Base-by-base conservation (phyloP, 78 protist genomes). In the Cavenderia fasciculata region DNA sequence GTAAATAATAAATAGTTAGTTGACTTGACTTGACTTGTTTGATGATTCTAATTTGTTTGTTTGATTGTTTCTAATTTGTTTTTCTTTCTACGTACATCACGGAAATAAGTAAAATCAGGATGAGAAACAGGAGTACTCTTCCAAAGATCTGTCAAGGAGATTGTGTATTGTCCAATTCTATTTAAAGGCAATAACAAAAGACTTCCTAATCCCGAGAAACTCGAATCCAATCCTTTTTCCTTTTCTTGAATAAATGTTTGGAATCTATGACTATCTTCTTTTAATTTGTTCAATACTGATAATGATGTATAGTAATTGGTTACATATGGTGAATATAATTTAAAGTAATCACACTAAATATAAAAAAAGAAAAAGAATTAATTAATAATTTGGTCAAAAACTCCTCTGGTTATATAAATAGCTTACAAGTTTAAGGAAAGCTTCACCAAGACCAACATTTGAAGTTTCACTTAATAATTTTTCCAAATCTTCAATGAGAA, bases 161-260 rank as follows among this genome's bases (percentile, higher is more conserved):
- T 18, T 25, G 88, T 79, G n/a, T 66, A 79, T 44, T 63, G 71
- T 41, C 76, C 76, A 52, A 79, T 79, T 43, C 88, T 63, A 12
- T 74, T 27, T 7, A 79, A 59, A 51, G 88, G 88, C 29, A 79
- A 79, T 4, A 79, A 65, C 10, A 79, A 54, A 23, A 79, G 18
- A 36, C 75, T 57, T 38, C 88, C 88, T 19, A 79, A 41, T 36
- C 66, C 88, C 16, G 65, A 23, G 34, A 66, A 79, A 10, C 33
- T 66, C 38, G 41, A 29, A 12, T 31, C 46, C 21, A 79, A 41
- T 29, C n/a, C 52, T 18, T 47, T n/a, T 79, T 79, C 88, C 19
- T 36, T 79, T 44, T 79, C 76, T 44, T 79, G 71, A 65, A 79
- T 66, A 62, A 79, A 79, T 52, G 88, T 12, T 79, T 65, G 76